phyloP scores from a whole-genome alignment of 2,329 filamentous ascomycete species.

The Aschersonia sp. region DNA sequence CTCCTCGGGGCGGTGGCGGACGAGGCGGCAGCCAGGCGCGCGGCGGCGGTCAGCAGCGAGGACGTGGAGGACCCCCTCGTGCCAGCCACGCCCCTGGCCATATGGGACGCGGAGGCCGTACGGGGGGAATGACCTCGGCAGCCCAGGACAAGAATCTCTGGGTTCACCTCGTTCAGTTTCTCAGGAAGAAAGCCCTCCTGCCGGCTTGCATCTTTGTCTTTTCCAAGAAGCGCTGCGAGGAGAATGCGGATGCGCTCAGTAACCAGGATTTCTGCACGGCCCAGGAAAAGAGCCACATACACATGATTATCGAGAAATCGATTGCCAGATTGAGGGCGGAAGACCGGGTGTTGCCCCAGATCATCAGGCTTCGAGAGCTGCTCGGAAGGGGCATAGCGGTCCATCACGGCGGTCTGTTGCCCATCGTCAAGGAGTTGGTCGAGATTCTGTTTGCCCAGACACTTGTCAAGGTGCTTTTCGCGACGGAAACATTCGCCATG shows the following conservation, averaged over 20 bases:
- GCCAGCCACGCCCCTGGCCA: conserved; percentile 59
- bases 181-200: conserved; percentile 74
- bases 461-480: conserved; percentile 90
- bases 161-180: conserved; percentile 86
- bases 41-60: conserved; percentile 38
- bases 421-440: conserved; percentile 95
- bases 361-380: conserved; percentile 72
- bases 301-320: conserved; percentile 95
- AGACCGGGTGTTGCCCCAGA: conserved; percentile 81
- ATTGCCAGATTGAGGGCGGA: conserved; percentile 82
- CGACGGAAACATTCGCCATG: conserved; percentile 98
- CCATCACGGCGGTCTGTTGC: conserved; percentile 84
- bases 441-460: conserved; percentile 94
- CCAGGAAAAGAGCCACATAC: conserved; percentile 86
- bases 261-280: conserved; percentile 94
- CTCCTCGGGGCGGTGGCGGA: conserved; percentile 29
- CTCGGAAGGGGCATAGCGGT: conserved; percentile 83
- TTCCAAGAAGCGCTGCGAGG: conserved; percentile 93
- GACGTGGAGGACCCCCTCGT: conserved; percentile 35
- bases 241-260: conserved; percentile 87
- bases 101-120: conserved; percentile 76
- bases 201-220: conserved; percentile 97
- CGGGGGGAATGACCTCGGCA: conserved; percentile 73
- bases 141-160: conserved; percentile 93
- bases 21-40: conserved; percentile 12